A percentile compares a stretch with the other conserved stretches of the same genome.
Evolutionary conservation across 768 basidiomycete genomes (phyloP).

Genomic region (Mycena chlorophos): DNA sequence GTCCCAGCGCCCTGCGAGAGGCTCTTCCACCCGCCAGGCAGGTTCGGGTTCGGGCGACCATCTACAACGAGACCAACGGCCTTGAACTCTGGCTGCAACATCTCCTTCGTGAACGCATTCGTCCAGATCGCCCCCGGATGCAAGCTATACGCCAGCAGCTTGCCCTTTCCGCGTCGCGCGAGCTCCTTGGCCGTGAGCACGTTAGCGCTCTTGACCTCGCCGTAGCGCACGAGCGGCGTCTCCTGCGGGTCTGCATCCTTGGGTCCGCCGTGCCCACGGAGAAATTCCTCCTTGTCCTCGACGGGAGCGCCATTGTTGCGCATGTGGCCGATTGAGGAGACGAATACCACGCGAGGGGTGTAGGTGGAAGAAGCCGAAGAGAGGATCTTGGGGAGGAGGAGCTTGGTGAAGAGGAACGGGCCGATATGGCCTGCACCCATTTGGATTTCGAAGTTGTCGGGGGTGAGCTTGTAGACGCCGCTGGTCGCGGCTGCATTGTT

Average conservation of each 20-base stretch:
- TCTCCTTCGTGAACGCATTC: constrained; percentile 1
- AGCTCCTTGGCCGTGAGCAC: neutral
- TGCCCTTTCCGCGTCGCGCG: constrained; percentile 1
- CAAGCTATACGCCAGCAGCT: constrained; percentile 1
- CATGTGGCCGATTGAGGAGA: neutral
- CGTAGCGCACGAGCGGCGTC: neutral
- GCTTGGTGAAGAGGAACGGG: constrained; percentile 2
- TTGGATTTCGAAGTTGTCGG: neutral
- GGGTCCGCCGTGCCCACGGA: neutral
- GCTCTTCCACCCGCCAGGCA: neutral
- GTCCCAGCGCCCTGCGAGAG: constrained; percentile 1
- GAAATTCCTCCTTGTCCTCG: neutral
- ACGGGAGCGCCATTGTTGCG: neutral
- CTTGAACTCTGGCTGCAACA: neutral
- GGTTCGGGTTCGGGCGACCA: neutral
- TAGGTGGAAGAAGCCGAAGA: neutral
- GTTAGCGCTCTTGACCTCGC: neutral
- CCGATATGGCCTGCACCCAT: neutral
- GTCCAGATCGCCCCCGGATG: constrained; percentile 7
- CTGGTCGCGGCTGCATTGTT: neutral
- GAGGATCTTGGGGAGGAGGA: constrained; percentile 1
- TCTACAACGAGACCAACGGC: neutral
- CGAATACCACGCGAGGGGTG: neutral
- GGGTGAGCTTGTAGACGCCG: neutral
- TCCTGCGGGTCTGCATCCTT: neutral